Base-by-base conservation (phyloP, 345 rosid genomes). In the Gossypium anomalum region DNA sequence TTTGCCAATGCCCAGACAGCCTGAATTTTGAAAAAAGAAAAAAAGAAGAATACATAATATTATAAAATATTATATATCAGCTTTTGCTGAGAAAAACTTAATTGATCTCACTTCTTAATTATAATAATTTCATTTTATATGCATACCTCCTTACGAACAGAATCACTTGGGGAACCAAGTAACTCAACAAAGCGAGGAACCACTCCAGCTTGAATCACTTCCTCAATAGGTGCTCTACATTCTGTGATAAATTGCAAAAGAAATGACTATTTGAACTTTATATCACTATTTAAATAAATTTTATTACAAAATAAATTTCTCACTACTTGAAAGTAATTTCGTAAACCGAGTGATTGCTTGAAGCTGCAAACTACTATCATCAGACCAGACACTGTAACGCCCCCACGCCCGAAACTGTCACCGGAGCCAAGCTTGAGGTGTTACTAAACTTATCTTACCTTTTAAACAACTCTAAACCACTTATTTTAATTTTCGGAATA, bases 1-100 rank as follows among this genome's bases (percentile, higher is more conserved):
- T 85, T 90, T n/a, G 89, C 88, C 82, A 88, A 72, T 19, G 86
- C 92, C 89, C 86, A 87, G 12, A 87, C 69, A 71, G 85, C 92
- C 94, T 90, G 62, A 27, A 69, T 10, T 56, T 29, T 3, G 3
- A 2, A 27, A 27, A 29, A 29, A 29, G 0, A 29, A 3, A 29
- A 29, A 3, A 29, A 29, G 5, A 29, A 29, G 34, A 29, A 29
- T 29, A 29, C 34, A 29, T 29, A 29, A 29, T 0, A 13, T 22
- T 55, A 16, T 15, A 52, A 7, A 52, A 52, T 6, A 49, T 13
- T 49, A 0, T n/a, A 49, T 49, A 49, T 1, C 0, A 49, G 56
- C 56, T 52, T 52, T 52, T 52, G 56, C 7, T 51, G 2, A 52
- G 20, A 16, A 14, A 47, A 47, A 47, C 14, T 10, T 14, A 9